Evolutionary conservation across 2,329 filamentous ascomycete species (phyloP).

Genomic region (Verticillium nonalfalfae): DNA sequence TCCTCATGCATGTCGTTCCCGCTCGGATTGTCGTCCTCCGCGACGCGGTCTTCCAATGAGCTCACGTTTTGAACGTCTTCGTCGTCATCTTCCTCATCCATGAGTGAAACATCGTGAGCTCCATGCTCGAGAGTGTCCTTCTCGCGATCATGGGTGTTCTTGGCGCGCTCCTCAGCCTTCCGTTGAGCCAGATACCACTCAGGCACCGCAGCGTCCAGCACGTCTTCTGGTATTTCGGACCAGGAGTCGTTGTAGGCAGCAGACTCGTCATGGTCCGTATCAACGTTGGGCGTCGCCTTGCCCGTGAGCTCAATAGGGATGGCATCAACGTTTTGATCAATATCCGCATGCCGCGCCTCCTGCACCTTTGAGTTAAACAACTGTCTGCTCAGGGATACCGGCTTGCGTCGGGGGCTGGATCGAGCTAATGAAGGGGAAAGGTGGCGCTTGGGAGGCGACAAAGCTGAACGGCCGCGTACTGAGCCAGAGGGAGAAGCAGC

Average conservation of each 20-base stretch:
- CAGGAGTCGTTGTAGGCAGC: neutral
- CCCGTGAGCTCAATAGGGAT: neutral
- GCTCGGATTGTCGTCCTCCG: conserved; percentile 3
- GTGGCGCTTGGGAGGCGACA: conserved; percentile 1
- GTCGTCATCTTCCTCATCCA: neutral
- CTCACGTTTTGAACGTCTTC: neutral
- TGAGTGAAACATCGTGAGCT: neutral
- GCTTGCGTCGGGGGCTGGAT: conserved; percentile 28
- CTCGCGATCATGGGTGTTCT: neutral
- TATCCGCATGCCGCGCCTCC: conserved; percentile 1
- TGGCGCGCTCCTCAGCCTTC: conserved; percentile 6
- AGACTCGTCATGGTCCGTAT: neutral
- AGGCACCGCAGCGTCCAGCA: conserved; percentile 44
- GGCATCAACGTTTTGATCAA: neutral
- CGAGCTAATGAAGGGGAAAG: conserved; percentile 21
- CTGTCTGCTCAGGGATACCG: conserved; percentile 24
- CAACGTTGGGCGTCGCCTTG: neutral
- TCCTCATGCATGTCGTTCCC: conserved; percentile 3
- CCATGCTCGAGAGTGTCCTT: neutral
- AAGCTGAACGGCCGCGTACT: neutral
- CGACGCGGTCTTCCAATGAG: neutral
- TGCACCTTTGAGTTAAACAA: conserved; percentile 23
- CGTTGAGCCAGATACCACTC: conserved; percentile 12
- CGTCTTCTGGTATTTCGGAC: conserved; percentile 21
- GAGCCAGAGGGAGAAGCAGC: neutral